These are phyloP conservation scores for Chalaropsis ovoidea DNA, from an alignment of 2,329 filamentous ascomycete genomes.

Conservation along the genomic window DNA sequence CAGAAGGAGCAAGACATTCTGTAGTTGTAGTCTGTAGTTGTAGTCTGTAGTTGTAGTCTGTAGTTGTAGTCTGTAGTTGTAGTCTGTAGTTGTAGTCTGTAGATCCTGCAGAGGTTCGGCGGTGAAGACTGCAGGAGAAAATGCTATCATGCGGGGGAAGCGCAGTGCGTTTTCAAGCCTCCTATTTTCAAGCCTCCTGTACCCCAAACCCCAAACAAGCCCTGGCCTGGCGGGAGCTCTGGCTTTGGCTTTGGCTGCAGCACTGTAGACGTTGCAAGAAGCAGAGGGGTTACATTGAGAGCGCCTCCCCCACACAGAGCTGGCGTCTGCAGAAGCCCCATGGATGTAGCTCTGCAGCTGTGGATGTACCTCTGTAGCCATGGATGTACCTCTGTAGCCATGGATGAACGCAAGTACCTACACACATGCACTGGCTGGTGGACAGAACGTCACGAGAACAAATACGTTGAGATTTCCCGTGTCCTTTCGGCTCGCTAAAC, in stretches of 20 bases:
- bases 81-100: too few relatives aligned
- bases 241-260: too few relatives aligned
- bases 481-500: neutral
- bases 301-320: neutral
- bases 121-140: conserved; percentile 11
- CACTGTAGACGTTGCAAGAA: neutral
- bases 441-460: neutral
- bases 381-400: too few relatives aligned
- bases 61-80: too few relatives aligned
- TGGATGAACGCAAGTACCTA: too few relatives aligned
- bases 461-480: neutral
- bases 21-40: too few relatives aligned
- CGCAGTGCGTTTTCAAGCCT: neutral
- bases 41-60: too few relatives aligned
- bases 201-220: too few relatives aligned
- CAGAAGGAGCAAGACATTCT: conserved; percentile 7
- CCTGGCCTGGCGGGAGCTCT: too few relatives aligned
- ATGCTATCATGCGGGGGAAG: neutral
- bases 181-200: too few relatives aligned
- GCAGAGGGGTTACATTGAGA: neutral
- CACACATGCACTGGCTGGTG: too few relatives aligned
- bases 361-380: neutral
- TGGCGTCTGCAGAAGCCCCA: neutral
- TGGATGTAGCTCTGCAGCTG: too few relatives aligned
- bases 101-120: conserved; percentile 7